These are phyloP conservation scores for Penicillium brevicompactum DNA, from an alignment of 2,329 filamentous ascomycete species.

Conservation along the genomic window DNA sequence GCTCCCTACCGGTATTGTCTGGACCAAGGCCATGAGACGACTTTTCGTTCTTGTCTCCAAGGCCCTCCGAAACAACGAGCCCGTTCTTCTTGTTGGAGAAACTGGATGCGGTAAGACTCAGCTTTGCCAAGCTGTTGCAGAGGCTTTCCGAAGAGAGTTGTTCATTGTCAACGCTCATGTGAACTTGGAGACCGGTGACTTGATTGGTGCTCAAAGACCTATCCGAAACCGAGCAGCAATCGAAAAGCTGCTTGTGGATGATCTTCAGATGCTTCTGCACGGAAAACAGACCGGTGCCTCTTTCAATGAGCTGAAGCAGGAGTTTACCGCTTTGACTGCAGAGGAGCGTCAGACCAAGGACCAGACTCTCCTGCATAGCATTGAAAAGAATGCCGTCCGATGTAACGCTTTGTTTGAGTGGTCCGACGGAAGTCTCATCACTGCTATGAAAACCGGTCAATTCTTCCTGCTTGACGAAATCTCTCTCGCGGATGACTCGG, in stretches of 20 bases:
- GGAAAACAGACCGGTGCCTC: conserved; percentile 37
- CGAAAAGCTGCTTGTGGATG: conserved; percentile 64
- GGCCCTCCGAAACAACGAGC: conserved; percentile 87
- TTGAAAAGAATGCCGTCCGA: conserved; percentile 58
- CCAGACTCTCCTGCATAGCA: conserved; percentile 45
- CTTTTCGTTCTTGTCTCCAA: conserved; percentile 86
- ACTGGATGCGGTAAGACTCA: conserved; percentile 98
- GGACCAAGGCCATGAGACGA: conserved; percentile 92
- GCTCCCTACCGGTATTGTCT: conserved; percentile 65
- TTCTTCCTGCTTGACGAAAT: conserved; percentile 98
- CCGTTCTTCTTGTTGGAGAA: conserved; percentile 90
- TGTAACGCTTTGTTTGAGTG: conserved; percentile 92
- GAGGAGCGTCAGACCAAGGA: conserved; percentile 53
- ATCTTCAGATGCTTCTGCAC: conserved; percentile 55
- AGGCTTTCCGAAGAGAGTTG: conserved; percentile 73
- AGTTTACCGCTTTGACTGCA: conserved; percentile 58
- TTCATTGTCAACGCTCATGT: conserved; percentile 97
- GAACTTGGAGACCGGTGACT: conserved; percentile 94
- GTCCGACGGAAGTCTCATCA: conserved; percentile 89
- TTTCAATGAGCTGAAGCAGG: conserved; percentile 59
- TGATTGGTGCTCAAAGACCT: conserved; percentile 93
- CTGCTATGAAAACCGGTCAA: conserved; percentile 86
- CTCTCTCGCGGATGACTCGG: conserved; percentile 94
- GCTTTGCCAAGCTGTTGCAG: conserved; percentile 87
- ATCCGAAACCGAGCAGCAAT: conserved; percentile 81